A percentile compares a stretch with the other conserved stretches of the same genome.
Conservation (phyloP, 2,329 filamentous ascomycete species). For the Colletotrichum sp. region DNA sequence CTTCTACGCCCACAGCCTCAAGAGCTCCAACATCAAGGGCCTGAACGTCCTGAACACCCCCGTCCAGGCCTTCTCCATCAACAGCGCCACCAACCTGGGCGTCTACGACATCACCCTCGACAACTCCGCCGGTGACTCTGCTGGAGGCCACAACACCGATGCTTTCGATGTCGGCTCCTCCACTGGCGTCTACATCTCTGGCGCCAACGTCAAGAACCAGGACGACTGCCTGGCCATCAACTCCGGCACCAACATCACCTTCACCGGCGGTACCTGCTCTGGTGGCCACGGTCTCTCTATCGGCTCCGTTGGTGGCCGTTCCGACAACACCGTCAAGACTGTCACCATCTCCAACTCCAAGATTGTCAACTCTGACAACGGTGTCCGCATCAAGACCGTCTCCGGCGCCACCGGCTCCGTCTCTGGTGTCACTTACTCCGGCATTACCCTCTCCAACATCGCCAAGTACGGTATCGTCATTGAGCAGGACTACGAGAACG, state of each 20-base stretch:
- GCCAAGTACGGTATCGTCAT: conserved; percentile 43
- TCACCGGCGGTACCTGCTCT: conserved; percentile 46
- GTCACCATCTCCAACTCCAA: conserved; percentile 54
- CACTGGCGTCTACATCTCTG: conserved; percentile 52
- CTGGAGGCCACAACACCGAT: conserved; percentile 57
- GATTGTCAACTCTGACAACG: conserved; percentile 58
- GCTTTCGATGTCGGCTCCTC: conserved; percentile 61
- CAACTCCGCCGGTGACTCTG: conserved; percentile 39
- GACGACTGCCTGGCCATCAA: conserved; percentile 66
- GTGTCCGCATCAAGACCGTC: conserved; percentile 55
- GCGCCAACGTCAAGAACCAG: conserved; percentile 61
- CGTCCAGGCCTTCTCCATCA: conserved; percentile 46
- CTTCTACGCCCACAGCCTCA: conserved; percentile 51
- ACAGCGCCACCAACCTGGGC: conserved; percentile 34
- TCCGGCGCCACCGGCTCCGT: conserved; percentile 48
- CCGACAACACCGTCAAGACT: conserved; percentile 55
- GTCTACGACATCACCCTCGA: conserved; percentile 40
- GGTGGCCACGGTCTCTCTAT: conserved; percentile 49
- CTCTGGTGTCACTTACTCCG: conserved; percentile 45
- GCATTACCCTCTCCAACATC: conserved; percentile 46
- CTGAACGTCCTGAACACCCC: conserved; percentile 46
- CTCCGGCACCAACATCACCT: conserved; percentile 53
- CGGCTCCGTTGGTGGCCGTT: conserved; percentile 49
- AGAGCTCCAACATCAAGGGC: conserved; percentile 38
- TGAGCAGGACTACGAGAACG: conserved; percentile 53